Conservation (phyloP, 768 basidiomycete species). For the Thelephora ganbajun region DNA sequence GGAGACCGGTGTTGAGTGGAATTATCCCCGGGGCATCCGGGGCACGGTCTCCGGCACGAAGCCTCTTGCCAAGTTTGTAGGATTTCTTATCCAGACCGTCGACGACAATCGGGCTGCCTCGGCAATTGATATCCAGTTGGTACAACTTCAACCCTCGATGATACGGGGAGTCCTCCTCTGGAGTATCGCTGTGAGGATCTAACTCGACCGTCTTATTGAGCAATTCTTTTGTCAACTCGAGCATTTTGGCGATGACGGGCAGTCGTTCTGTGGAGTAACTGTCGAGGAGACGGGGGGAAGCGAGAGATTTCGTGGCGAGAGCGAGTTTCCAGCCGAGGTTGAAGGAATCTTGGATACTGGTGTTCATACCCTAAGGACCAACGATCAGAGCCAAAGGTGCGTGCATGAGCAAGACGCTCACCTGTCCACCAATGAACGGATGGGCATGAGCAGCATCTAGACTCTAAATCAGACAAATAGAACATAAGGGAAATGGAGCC, state of each 20-base stretch:
- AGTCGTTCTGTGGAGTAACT: slow-evolving; percentile 18
- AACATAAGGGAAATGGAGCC: neutral
- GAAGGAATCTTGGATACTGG: slow-evolving; percentile 16
- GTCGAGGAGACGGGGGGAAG: slow-evolving; percentile 12
- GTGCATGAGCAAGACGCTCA: slow-evolving; percentile 1
- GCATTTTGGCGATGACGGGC: slow-evolving; percentile 17
- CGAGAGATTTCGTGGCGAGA: slow-evolving; percentile 14
- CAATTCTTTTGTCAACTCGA: slow-evolving; percentile 11
- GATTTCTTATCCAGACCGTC: slow-evolving; percentile 19
- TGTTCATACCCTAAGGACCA: slow-evolving; percentile 15
- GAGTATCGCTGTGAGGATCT: slow-evolving; percentile 22
- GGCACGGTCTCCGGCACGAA: slow-evolving; percentile 31
- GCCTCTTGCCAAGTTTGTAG: slow-evolving; percentile 9
- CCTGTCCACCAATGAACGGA: slow-evolving; percentile 29
- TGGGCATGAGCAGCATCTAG: slow-evolving; percentile 37
- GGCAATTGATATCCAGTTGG: slow-evolving; percentile 40
- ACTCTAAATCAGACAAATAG: neutral
- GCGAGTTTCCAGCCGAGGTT: slow-evolving; percentile 20
- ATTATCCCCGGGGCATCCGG: slow-evolving; percentile 26
- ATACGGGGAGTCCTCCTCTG: slow-evolving; percentile 2
- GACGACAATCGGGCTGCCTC: slow-evolving; percentile 32
- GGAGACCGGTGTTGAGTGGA: neutral
- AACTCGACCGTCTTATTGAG: slow-evolving; percentile 4
- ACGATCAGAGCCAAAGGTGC: neutral
- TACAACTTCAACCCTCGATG: slow-evolving; percentile 10